phyloP scores from a whole-genome alignment of 2,329 filamentous ascomycete species.

The Zasmidium angulare region DNA sequence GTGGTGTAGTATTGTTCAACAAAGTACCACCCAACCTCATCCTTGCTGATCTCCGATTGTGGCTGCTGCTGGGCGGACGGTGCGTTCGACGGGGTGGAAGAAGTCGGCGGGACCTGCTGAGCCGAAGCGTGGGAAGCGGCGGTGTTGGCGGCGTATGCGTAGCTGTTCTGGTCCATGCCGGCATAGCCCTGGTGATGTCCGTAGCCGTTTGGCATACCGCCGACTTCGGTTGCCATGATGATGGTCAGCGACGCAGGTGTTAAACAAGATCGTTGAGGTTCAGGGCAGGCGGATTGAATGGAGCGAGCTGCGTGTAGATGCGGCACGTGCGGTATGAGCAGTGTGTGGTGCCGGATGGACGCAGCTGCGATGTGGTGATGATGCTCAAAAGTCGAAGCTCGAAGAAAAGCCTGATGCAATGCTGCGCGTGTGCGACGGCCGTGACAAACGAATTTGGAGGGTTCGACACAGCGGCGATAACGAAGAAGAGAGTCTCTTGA shows the following conservation, averaged over 20 bases:
- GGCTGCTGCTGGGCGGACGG: slow-evolving; percentile 19
- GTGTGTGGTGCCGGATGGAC: neutral
- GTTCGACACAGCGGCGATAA: neutral
- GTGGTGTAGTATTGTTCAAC: slow-evolving; percentile 99
- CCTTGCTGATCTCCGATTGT: slow-evolving; percentile 63
- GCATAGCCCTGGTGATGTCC: slow-evolving; percentile 43
- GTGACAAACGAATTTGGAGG: neutral
- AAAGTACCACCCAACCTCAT: slow-evolving; percentile 99
- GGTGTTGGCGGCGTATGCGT: slow-evolving; percentile 33
- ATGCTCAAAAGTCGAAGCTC: neutral
- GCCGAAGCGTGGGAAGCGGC: slow-evolving; percentile 26
- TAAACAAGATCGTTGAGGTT: neutral
- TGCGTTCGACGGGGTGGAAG: slow-evolving; percentile 26
- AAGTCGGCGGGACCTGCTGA: slow-evolving; percentile 19
- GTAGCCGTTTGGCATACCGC: slow-evolving; percentile 50
- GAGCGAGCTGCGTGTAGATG: slow-evolving; percentile 2
- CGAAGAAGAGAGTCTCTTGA: neutral
- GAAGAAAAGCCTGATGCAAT: neutral
- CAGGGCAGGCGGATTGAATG: neutral
- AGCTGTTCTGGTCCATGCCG: slow-evolving; percentile 34
- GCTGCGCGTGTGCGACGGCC: neutral
- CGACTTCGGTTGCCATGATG: slow-evolving; percentile 44
- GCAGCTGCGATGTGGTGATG: too few species aligned
- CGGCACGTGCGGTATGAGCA: neutral
- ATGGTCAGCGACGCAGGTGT: slow-evolving; percentile 9